Evolutionary conservation across 305 asterid species (phyloP), one percentile per base, ranked within the genome.

Genomic region (Solanum aculeatissimum): DNA sequence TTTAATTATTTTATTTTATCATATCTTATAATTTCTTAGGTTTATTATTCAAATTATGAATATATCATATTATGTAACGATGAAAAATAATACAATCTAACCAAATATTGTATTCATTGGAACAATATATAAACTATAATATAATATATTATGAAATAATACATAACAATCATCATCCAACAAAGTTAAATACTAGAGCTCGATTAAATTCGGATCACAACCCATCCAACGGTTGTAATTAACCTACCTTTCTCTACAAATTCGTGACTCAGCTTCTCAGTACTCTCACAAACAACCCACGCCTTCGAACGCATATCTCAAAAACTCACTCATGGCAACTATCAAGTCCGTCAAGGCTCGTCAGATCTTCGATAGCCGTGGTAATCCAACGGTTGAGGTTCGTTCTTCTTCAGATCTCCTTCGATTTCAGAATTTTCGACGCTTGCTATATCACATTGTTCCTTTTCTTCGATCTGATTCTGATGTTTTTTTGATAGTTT

Each of bases 331-430:
- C 47, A 86, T 86, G 89, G 83, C 87, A 5, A 84, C 87, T 66
- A 84, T 87, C 74, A 69, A 80, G 32, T 65, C 27, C 83, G 42
- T 86, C 15, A 80, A 83, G 83, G 89, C 87, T 74, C 89, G 89
- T 83, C 87, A 86, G 85, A 86, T 86, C 79, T 84, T 86, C 68
- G 89, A 86, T 81, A 83, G 87, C 70, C 86, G 89, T 10, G 89
- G 89, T 47, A 86, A 86, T 80, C 89, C 89, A 6, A 86, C 89
- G 38, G 85, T 84, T 47, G 89, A 86, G 87, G 86, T 86, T 77
- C 23, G 88, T 65, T 58, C 75, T 63, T n/a, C 27, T 6, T 16
- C 42, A 27, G 23, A 35, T 68, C 72, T 19, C 9, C 57, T n/a
- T 82, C 57, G 43, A 2, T 70, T 70, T 81, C 75, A 68, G 27